Evolutionary conservation across 2,329 filamentous ascomycete genomes (phyloP), one percentile per base, ranked within the genome.

Genomic region (Colletotrichum nymphaeae): DNA sequence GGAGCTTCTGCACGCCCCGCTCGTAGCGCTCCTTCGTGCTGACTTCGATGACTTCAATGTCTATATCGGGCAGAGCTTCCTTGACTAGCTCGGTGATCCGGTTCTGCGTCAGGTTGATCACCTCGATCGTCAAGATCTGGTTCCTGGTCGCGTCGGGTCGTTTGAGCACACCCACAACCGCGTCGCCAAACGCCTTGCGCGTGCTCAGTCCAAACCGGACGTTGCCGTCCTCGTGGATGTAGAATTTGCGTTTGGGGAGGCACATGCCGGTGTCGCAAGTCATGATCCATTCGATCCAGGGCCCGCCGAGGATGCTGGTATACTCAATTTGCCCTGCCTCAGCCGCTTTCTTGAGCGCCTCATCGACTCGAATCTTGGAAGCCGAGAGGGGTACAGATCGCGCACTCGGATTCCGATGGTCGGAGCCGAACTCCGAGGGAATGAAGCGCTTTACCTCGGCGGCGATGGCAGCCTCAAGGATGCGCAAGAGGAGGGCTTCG

Each of bases 381-480:
- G 42, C 37, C 12, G 76, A 78, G 9, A 76, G 64, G 2, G 76
- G 76, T 4, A 77, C 30, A 5, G 67, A 42, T 46, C 71, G 42
- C 6, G 75, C 28, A 24, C 75, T 71, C 16, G 65, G 57, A 19
- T 73, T 67, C n/a, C 74, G 57, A 24, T 80, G 78, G 79, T 79
- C 79, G 6, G 78, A 81, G 46, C 69, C 72, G 57, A 86, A 90
- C 72, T 90, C 88, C 7, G 85, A 85, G 4, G 88, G 87, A 26
- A 90, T 80, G 79, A 89, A 88, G 26, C 87, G 83, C 76, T 86
- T 83, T 5, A 90, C 87, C 19, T 88, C 87, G 8, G 88, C 88
- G 8, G 82, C 81, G 28, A 88, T 82, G 32, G 87, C 84, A 1
- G 87, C 88, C 68, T 90, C 85, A 57, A 90, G 84, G 71, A 90